Conservation (phyloP, 2,329 filamentous ascomycete genomes). For the Aulographum hederae region DNA sequence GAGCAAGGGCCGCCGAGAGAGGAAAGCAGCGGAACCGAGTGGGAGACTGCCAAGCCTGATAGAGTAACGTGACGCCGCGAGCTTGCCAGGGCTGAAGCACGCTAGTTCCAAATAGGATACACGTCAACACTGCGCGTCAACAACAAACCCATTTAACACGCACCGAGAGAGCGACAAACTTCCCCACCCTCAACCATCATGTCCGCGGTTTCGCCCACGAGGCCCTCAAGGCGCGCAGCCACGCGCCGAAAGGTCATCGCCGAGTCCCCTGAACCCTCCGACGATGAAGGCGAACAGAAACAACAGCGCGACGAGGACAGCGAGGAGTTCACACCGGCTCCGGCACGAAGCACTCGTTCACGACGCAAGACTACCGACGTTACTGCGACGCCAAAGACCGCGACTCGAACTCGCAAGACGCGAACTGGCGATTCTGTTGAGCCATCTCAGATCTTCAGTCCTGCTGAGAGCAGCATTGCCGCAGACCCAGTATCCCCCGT, state of each 20-base stretch:
- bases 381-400: constrained; percentile 25
- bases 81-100: too few species aligned
- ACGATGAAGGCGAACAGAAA: constrained; percentile 54
- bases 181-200: constrained; percentile 10
- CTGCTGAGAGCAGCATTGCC: constrained; percentile 28
- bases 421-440: constrained; percentile 31
- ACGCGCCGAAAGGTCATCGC: constrained; percentile 55
- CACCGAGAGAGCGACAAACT: too few species aligned
- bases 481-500: constrained; percentile 34
- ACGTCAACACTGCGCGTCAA: too few species aligned
- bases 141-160: too few species aligned
- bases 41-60: too few species aligned
- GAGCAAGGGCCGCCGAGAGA: too few species aligned
- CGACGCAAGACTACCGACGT: constrained; percentile 32
- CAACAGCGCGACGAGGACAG: constrained; percentile 40
- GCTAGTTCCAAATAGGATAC: too few species aligned
- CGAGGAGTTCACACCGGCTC: constrained; percentile 63
- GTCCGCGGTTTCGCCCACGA: constrained; percentile 23
- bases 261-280: constrained; percentile 55
- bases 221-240: constrained; percentile 41
- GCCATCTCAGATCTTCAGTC: constrained; percentile 41
- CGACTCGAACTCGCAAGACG: constrained; percentile 23
- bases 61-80: too few species aligned
- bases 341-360: constrained; percentile 38
- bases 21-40: too few species aligned